These are phyloP conservation scores for Phaeosphaeria sp. DNA, from an alignment of 2,329 filamentous ascomycete genomes.

Conservation along the genomic window DNA sequence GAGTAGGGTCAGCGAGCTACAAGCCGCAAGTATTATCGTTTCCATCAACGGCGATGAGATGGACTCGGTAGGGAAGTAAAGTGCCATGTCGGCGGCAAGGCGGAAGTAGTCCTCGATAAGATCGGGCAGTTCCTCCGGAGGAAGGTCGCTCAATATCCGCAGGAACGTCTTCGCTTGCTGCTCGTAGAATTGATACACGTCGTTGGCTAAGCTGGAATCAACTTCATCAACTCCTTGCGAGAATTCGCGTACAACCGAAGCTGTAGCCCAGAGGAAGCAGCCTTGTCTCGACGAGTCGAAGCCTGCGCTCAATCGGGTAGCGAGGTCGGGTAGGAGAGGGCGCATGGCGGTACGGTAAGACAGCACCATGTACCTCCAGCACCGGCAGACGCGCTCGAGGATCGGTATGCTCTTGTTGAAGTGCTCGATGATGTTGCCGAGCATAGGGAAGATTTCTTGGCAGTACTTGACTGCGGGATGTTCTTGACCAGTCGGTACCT, in stretches of 20 bases:
- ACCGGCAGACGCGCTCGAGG: slow-evolving; percentile 90
- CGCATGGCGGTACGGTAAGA: slow-evolving; percentile 91
- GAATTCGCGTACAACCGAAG: slow-evolving; percentile 93
- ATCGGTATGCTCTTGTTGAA: slow-evolving; percentile 88
- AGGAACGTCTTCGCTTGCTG: slow-evolving; percentile 90
- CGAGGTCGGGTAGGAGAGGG: slow-evolving; percentile 82
- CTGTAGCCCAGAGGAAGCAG: slow-evolving; percentile 98
- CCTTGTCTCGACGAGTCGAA: slow-evolving; percentile 89
- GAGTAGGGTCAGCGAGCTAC: slow-evolving; percentile 85
- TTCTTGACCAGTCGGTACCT: slow-evolving; percentile 70
- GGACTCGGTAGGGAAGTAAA: slow-evolving; percentile 88
- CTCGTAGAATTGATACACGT: slow-evolving; percentile 94
- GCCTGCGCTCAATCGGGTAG: slow-evolving; percentile 84
- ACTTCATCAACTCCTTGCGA: slow-evolving; percentile 88
- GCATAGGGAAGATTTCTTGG: slow-evolving; percentile 87
- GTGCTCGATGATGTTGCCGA: slow-evolving; percentile 84
- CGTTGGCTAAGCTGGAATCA: slow-evolving; percentile 78
- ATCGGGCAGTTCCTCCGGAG: slow-evolving; percentile 77
- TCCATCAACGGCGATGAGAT: slow-evolving; percentile 80
- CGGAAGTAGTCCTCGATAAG: slow-evolving; percentile 97
- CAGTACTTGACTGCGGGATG: slow-evolving; percentile 97
- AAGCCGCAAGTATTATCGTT: slow-evolving; percentile 85
- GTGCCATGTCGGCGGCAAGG: slow-evolving; percentile 85
- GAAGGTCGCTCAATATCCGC: slow-evolving; percentile 84
- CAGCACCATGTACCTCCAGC: slow-evolving; percentile 96